Conservation (phyloP, 176 grass and related monocot genomes). For the Carex scoparia region DNA sequence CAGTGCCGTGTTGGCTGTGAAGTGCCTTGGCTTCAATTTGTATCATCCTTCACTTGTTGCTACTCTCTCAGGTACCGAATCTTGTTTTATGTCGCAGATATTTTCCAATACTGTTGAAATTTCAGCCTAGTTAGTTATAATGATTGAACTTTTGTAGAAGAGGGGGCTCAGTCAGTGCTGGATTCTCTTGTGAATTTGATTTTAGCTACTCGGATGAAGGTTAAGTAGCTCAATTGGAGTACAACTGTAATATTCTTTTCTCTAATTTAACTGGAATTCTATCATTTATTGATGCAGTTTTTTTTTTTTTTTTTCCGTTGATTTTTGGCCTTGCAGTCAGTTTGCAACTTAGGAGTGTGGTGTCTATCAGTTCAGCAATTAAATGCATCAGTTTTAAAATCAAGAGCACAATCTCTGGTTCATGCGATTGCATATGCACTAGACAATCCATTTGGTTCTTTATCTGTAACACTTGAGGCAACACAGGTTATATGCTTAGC, state of each 20-base stretch:
- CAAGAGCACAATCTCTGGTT: slow-evolving; percentile 28
- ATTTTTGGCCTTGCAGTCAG: slow-evolving; percentile 35
- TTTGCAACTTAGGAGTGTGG: slow-evolving; percentile 83
- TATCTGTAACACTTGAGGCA: slow-evolving; percentile 78
- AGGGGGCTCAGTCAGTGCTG: slow-evolving; percentile 33
- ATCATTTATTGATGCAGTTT: neutral
- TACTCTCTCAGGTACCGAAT: slow-evolving; percentile 44
- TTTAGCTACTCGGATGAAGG: slow-evolving; percentile 64
- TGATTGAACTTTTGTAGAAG: slow-evolving; percentile 36
- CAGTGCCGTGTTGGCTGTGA: slow-evolving; percentile 49
- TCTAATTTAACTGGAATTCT: neutral
- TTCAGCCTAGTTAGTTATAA: slow-evolving; percentile 11
- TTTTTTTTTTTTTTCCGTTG: slow-evolving; percentile 1
- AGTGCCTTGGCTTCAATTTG: slow-evolving; percentile 75
- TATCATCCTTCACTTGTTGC: slow-evolving; percentile 67
- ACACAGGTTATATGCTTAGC: slow-evolving; percentile 47
- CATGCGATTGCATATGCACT: slow-evolving; percentile 54
- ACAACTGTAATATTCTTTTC: neutral
- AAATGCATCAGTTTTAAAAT: slow-evolving; percentile 35
- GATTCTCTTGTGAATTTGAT: slow-evolving; percentile 59
- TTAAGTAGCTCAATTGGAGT: neutral
- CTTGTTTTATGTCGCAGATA: neutral
- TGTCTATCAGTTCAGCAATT: slow-evolving; percentile 77
- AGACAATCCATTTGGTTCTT: slow-evolving; percentile 81
- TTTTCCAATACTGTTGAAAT: neutral